Conservation (phyloP, 805 yeast genomes). For the Kluyveromyces aestuarii region DNA sequence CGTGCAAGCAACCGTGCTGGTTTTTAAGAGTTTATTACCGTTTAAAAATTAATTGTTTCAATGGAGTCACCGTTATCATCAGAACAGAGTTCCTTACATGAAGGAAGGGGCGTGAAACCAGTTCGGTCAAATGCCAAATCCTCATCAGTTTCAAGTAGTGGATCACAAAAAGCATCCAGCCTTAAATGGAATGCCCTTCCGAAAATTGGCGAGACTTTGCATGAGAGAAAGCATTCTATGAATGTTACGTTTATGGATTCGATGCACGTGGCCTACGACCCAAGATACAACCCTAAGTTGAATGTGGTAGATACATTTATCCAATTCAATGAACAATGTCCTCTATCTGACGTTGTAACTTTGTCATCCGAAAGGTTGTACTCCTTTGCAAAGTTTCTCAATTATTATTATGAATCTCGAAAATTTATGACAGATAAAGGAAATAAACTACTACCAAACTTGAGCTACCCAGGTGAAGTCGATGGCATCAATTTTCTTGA, state of each 20-base stretch:
- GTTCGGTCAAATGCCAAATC: background rate
- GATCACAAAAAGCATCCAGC: background rate
- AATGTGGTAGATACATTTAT: slow-evolving; percentile 18
- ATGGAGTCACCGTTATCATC: background rate
- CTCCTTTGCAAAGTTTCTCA: slow-evolving; percentile 14
- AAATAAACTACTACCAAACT: background rate
- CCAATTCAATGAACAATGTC: slow-evolving; percentile 18
- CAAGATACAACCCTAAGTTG: slow-evolving; percentile 17
- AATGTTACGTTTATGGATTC: slow-evolving; percentile 12
- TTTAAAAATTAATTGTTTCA: background rate
- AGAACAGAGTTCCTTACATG: background rate
- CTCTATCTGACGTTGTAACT: slow-evolving; percentile 13
- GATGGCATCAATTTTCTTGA: slow-evolving; percentile 11
- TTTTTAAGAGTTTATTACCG: background rate
- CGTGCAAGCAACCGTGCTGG: background rate
- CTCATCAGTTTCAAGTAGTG: background rate
- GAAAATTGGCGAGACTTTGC: slow-evolving; percentile 10
- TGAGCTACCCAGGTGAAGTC: slow-evolving; percentile 5
- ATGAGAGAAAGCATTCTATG: slow-evolving; percentile 14
- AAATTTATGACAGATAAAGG: slow-evolving; percentile 4
- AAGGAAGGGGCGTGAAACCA: background rate
- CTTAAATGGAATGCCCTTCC: slow-evolving; percentile 23
- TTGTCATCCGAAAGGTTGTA: slow-evolving; percentile 15
- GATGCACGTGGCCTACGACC: slow-evolving; percentile 22
- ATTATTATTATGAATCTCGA: slow-evolving; percentile 14